A percentile compares a stretch with the other conserved stretches of the same genome.
These are phyloP conservation scores for Scutellaria minor DNA, from an alignment of 257 asterid species.

Conservation along the genomic window DNA sequence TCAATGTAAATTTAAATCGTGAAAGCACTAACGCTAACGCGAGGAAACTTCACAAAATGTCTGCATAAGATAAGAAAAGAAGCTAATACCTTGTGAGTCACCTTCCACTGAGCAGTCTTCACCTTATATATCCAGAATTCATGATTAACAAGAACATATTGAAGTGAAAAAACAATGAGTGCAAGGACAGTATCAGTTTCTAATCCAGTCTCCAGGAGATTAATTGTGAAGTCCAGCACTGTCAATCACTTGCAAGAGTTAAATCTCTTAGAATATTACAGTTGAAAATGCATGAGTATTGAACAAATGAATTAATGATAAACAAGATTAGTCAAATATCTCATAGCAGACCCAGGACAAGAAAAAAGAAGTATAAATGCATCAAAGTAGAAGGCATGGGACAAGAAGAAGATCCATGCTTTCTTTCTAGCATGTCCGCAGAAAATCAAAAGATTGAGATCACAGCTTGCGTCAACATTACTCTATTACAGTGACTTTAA, in stretches of 20 bases:
- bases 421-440: neutral
- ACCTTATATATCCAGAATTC: constrained; percentile 84
- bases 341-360: constrained; percentile 10
- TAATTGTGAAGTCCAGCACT: constrained; percentile 89
- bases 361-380: neutral
- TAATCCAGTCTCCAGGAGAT: constrained; percentile 76
- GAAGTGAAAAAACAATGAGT: constrained; percentile 83
- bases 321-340: constrained; percentile 16
- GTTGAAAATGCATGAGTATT: constrained; percentile 23
- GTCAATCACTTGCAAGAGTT: constrained; percentile 41
- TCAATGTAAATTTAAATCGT: constrained; percentile 22
- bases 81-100: constrained; percentile 75
- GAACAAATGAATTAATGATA: constrained; percentile 3
- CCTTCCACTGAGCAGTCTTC: constrained; percentile 91
- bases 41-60: constrained; percentile 25
- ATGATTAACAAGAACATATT: constrained; percentile 89
- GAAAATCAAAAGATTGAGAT: neutral
- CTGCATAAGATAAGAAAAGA: constrained; percentile 12
- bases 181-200: constrained; percentile 77
- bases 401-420: neutral
- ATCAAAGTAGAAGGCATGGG: neutral
- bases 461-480: constrained; percentile 13
- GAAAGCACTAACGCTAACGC: neutral
- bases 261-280: constrained; percentile 1
- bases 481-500: neutral